Evolutionary conservation across 2,329 filamentous ascomycete genomes (phyloP).

Genomic region (Teratosphaeria nubilosa): DNA sequence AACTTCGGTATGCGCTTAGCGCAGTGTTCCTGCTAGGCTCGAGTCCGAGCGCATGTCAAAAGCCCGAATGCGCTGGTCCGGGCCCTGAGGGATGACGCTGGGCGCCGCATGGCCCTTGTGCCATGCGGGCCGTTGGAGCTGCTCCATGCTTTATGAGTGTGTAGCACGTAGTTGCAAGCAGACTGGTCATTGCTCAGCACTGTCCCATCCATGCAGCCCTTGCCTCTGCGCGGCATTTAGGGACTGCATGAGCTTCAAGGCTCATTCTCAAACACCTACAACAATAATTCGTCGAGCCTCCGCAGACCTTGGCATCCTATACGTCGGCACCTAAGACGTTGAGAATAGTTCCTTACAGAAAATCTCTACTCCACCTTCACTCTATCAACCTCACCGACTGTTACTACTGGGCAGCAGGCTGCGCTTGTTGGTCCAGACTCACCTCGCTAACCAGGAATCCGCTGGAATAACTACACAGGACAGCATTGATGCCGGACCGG

Average conservation of each 20-base stretch:
- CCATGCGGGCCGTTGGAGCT: constrained; percentile 6
- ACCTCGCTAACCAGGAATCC: background rate
- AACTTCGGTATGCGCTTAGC: constrained; percentile 1
- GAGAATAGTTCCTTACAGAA: background rate
- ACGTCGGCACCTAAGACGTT: background rate
- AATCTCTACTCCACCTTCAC: background rate
- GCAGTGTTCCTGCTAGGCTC: background rate
- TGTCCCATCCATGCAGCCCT: background rate
- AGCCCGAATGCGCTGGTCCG: background rate
- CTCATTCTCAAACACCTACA: background rate
- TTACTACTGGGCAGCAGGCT: background rate
- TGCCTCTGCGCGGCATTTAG: background rate
- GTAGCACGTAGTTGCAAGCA: background rate
- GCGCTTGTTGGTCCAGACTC: background rate
- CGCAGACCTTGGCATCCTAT: background rate
- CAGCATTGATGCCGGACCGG: background rate
- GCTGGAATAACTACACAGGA: background rate
- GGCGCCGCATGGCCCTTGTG: constrained; percentile 6
- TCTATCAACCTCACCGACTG: background rate
- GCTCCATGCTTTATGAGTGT: constrained; percentile 2
- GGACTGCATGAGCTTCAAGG: constrained; percentile 1
- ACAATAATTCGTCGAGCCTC: background rate
- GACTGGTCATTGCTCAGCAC: background rate
- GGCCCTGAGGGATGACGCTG: background rate
- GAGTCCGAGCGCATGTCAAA: constrained; percentile 3